Evolutionary conservation across 2,329 filamentous ascomycete genomes (phyloP).

Genomic region (Phaeosphaeriaceae sp.): DNA sequence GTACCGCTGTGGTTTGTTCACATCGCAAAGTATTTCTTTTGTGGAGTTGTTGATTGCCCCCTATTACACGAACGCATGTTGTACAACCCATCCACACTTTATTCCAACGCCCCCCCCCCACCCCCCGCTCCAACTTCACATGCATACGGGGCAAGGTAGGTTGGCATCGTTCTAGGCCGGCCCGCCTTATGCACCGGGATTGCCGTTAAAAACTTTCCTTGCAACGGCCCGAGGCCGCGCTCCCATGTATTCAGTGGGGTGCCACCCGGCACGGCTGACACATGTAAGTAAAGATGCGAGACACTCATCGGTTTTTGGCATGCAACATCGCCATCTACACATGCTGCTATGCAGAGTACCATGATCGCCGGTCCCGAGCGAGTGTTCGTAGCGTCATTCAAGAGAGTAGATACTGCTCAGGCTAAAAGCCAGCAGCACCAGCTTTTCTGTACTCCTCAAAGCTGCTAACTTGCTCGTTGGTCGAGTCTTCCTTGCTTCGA

Average conservation of each 20-base stretch:
- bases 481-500: constrained; percentile 33
- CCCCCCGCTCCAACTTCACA: neutral
- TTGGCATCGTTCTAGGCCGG: neutral
- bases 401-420: constrained; percentile 7
- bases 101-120: constrained; percentile 3
- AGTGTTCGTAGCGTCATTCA: neutral
- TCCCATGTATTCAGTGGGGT: neutral
- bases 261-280: neutral
- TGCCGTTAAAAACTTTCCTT: neutral
- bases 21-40: constrained; percentile 7
- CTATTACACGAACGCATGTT: constrained; percentile 3
- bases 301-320: neutral
- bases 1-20: neutral
- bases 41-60: constrained; percentile 1
- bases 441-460: constrained; percentile 58
- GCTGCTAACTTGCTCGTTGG: constrained; percentile 34
- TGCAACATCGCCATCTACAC: neutral
- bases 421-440: constrained; percentile 35
- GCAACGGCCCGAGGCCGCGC: constrained; percentile 24
- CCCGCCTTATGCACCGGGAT: neutral
- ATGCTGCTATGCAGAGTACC: neutral
- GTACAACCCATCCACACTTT: constrained; percentile 11
- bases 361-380: neutral
- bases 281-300: neutral
- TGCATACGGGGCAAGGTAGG: constrained; percentile 4